phyloP scores from a whole-genome alignment of 306 rosid species.

The Quercus bicolor region DNA sequence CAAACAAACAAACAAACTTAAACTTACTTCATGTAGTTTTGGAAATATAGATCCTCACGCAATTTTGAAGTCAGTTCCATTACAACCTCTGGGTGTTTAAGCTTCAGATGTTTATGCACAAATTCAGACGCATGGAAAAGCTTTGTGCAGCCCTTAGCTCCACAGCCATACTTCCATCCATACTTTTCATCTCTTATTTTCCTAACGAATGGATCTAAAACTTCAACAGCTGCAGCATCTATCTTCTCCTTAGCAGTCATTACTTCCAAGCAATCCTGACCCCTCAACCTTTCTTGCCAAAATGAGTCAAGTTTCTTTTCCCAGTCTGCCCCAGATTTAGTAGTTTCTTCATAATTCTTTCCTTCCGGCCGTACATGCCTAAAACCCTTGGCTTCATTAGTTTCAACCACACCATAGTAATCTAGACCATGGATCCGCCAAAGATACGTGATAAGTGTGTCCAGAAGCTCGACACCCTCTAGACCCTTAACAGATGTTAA shows the following conservation, averaged over 20 bases:
- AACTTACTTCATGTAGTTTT: constrained; percentile 95
- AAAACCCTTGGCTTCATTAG: constrained; percentile 78
- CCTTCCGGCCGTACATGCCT: constrained; percentile 85
- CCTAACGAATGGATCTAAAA: constrained; percentile 81
- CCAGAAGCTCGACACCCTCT: constrained; percentile 89
- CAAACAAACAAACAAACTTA: constrained; percentile 3
- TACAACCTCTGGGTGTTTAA: constrained; percentile 87
- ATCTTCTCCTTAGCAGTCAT: constrained; percentile 96
- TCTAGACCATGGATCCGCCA: constrained; percentile 96
- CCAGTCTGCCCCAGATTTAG: constrained; percentile 76
- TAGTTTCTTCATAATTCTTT: constrained; percentile 38
- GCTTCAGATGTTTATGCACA: constrained; percentile 91
- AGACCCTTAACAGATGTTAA: constrained; percentile 89
- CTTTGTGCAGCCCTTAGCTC: constrained; percentile 99
- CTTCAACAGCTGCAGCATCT: constrained; percentile 85
- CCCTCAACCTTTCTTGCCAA: constrained; percentile 83
- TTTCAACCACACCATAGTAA: constrained; percentile 94
- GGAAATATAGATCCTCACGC: constrained; percentile 85
- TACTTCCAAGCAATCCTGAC: constrained; percentile 91
- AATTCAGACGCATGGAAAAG: constrained; percentile 96
- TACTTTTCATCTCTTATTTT: constrained; percentile 98
- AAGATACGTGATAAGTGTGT: constrained; percentile 84
- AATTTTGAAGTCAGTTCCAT: constrained; percentile 77
- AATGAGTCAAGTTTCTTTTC: constrained; percentile 77
- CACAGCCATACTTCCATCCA: constrained; percentile 99